These are phyloP conservation scores for Simplicillium aogashimaense DNA, from an alignment of 2,329 filamentous ascomycete genomes.

Conservation along the genomic window DNA sequence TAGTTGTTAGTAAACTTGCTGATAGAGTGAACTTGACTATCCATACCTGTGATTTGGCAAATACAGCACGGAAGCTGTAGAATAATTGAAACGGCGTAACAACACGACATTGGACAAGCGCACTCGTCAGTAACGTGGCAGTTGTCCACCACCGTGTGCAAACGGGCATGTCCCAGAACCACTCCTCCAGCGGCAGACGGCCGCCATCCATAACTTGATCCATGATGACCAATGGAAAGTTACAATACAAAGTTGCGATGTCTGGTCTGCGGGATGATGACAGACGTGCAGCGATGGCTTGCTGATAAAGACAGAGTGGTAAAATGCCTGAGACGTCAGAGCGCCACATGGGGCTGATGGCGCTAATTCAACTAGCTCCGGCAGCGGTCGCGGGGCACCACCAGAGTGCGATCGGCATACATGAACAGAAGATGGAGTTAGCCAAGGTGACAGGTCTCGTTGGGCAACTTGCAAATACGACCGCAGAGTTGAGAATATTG, in stretches of 20 bases:
- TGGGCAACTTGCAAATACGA: no score
- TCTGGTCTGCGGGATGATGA: background rate
- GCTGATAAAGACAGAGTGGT: conserved; percentile 2
- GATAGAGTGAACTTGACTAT: conserved; percentile 1
- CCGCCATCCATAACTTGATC: conserved; percentile 52
- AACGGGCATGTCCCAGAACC: conserved; percentile 98
- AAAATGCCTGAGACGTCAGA: conserved; percentile 3
- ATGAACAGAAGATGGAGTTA: background rate
- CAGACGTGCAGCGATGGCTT: background rate
- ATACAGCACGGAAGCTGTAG: conserved; percentile 90
- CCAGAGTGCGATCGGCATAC: background rate
- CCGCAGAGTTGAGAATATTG: no score
- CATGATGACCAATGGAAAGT: conserved; percentile 25
- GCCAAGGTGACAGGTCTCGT: no score
- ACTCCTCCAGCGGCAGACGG: conserved; percentile 78
- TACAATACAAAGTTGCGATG: no score
- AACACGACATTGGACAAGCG: conserved; percentile 87
- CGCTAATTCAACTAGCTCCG: background rate
- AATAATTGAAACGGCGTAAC: conserved; percentile 92
- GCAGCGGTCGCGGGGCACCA: background rate
- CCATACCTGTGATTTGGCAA: conserved; percentile 76
- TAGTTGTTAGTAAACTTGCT: conserved; percentile 6
- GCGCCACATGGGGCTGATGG: conserved; percentile 2
- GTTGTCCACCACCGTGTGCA: conserved; percentile 97
- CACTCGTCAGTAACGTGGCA: conserved; percentile 77